Conservation (phyloP, 2,329 filamentous ascomycete species). For the Dryadomyces quercus-mongolicae region DNA sequence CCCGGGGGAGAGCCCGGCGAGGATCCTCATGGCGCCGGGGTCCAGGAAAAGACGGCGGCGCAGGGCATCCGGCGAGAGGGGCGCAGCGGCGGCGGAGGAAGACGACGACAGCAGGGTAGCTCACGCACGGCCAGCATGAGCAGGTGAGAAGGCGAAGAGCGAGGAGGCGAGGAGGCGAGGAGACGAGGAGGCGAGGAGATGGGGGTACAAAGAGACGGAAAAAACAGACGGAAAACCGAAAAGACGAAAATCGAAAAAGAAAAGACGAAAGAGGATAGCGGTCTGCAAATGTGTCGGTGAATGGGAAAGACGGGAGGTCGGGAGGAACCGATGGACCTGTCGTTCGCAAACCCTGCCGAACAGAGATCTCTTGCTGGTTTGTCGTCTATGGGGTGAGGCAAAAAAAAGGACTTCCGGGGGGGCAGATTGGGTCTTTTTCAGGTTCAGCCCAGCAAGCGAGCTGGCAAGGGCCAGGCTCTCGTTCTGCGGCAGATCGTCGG, state of each 20-base stretch:
- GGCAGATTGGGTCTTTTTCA: too few relatives aligned
- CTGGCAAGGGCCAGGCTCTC: too few relatives aligned
- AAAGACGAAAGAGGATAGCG: neutral
- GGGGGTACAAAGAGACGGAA: neutral
- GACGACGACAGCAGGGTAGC: neutral
- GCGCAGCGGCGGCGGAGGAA: too few relatives aligned
- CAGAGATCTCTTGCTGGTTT: too few relatives aligned
- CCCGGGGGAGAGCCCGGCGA: conserved; percentile 65
- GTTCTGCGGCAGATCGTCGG: too few relatives aligned
- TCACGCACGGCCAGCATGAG: neutral
- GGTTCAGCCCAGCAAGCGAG: too few relatives aligned
- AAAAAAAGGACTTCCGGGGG: too few relatives aligned
- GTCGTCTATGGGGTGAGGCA: too few relatives aligned
- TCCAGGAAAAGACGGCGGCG: conserved; percentile 9
- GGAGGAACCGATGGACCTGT: too few relatives aligned
- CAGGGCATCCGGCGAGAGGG: neutral
- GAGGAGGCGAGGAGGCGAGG: neutral
- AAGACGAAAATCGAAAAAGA: neutral
- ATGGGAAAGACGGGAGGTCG: neutral
- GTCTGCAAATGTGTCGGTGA: too few relatives aligned
- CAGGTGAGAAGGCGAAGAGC: neutral
- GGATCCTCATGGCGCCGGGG: conserved; percentile 50
- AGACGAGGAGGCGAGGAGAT: neutral
- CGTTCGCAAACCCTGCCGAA: too few relatives aligned
- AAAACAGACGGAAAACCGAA: neutral